These are phyloP conservation scores for Trametopsis cervina DNA, from an alignment of 768 basidiomycete species.

Conservation along the genomic window DNA sequence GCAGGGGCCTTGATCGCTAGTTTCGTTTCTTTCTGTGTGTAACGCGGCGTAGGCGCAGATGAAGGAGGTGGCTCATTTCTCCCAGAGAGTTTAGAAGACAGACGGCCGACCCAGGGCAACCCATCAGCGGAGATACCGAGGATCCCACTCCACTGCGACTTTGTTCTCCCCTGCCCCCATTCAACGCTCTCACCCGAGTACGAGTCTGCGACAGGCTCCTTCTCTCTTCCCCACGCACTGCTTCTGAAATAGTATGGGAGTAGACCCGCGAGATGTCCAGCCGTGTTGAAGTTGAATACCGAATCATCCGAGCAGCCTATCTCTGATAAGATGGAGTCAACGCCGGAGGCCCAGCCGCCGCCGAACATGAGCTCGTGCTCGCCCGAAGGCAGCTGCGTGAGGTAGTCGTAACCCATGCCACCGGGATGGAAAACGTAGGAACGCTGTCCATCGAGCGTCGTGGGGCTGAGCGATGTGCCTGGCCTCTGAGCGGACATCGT, in stretches of 20 bases:
- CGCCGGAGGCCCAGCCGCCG: constrained; percentile 40
- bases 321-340: constrained; percentile 22
- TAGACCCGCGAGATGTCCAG: constrained; percentile 40
- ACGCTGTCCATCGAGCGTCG: constrained; percentile 32
- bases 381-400: constrained; percentile 49
- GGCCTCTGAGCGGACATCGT: constrained; percentile 63
- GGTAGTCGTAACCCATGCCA: constrained; percentile 49
- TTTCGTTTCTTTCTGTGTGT: neutral
- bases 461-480: constrained; percentile 27
- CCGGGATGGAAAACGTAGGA: constrained; percentile 55
- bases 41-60: neutral
- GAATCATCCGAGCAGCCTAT: constrained; percentile 30
- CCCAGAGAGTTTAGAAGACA: constrained; percentile 43
- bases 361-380: constrained; percentile 58
- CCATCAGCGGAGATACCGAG: constrained; percentile 55
- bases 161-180: constrained; percentile 42
- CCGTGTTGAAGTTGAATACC: constrained; percentile 28
- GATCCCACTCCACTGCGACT: constrained; percentile 58
- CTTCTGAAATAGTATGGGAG: constrained; percentile 49
- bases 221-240: constrained; percentile 37
- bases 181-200: constrained; percentile 10
- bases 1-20: constrained; percentile 1
- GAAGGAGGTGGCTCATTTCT: constrained; percentile 21
- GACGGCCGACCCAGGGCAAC: constrained; percentile 64
- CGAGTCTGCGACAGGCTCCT: constrained; percentile 5